phyloP scores from a whole-genome alignment of 768 basidiomycete species.

The Phylloporus scabripes region DNA sequence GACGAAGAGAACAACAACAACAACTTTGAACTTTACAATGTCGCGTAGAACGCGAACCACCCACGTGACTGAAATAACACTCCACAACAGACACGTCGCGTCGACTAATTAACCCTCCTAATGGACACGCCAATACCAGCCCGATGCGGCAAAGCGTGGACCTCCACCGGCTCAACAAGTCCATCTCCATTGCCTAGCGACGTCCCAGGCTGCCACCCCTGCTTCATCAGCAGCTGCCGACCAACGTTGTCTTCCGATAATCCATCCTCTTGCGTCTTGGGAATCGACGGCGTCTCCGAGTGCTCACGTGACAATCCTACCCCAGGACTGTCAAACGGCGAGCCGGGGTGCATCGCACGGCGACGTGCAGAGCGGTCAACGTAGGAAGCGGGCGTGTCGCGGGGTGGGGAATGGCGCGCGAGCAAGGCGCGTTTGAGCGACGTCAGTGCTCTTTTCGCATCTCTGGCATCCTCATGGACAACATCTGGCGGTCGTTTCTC shows the following conservation, averaged over 20 bases:
- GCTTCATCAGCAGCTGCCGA: conserved; percentile 60
- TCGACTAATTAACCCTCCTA: conserved; percentile 3
- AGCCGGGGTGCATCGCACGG: conserved; percentile 50
- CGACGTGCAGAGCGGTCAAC: conserved; percentile 69
- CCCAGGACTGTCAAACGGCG: conserved; percentile 51
- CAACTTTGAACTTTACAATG: conserved; percentile 16
- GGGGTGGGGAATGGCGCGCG: conserved; percentile 38
- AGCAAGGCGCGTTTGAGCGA: conserved; percentile 62
- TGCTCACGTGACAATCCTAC: conserved; percentile 20
- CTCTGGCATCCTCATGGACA: conserved; percentile 27
- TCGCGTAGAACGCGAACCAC: conserved; percentile 36
- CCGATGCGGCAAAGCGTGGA: conserved; percentile 38
- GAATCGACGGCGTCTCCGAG: conserved; percentile 17
- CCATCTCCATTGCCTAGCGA: conserved; percentile 33
- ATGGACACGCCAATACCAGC: conserved; percentile 46
- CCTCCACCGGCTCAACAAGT: conserved; percentile 54
- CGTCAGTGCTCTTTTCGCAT: conserved; percentile 62
- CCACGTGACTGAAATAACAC: conserved; percentile 37
- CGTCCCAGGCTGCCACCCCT: conserved; percentile 71
- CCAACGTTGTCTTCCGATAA: conserved; percentile 59
- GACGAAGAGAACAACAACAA: conserved; percentile 25
- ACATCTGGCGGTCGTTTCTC: conserved; percentile 21
- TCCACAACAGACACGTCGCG: conserved; percentile 35
- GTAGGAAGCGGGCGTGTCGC: conserved; percentile 34
- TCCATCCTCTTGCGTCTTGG: conserved; percentile 31